phyloP scores from a whole-genome alignment of 1,284 basidiomycete genomes.

The Exobasidium cylindrosporum region DNA sequence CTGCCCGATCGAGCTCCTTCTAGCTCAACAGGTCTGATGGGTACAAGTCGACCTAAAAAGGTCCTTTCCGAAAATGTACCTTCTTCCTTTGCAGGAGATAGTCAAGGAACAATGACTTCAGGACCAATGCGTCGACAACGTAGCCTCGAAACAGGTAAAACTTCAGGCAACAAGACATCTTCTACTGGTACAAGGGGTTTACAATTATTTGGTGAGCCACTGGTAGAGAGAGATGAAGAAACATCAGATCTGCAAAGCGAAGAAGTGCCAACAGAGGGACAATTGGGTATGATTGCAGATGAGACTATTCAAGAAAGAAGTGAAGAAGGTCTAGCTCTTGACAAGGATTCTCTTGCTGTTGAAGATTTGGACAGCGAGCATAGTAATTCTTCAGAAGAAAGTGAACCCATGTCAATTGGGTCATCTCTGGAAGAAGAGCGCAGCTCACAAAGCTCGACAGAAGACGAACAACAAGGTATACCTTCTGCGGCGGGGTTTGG shows the following conservation, averaged over 20 bases:
- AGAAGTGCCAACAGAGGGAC: background rate
- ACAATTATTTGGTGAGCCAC: background rate
- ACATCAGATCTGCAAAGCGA: background rate
- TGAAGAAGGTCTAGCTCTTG: background rate
- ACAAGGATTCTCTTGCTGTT: background rate
- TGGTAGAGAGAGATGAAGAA: constrained; percentile 4
- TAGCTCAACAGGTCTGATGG: constrained; percentile 15
- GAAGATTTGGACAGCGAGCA: background rate
- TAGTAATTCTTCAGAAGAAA: background rate
- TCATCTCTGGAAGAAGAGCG: background rate
- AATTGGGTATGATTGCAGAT: background rate
- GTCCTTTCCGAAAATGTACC: constrained; percentile 37
- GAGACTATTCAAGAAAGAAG: background rate
- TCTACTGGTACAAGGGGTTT: background rate
- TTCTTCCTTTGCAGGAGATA: constrained; percentile 17
- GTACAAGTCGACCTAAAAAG: constrained; percentile 30
- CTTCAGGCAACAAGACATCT: background rate
- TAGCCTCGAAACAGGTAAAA: background rate
- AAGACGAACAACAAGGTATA: background rate
- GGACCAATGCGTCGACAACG: background rate
- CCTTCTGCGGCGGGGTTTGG: background rate
- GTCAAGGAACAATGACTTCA: constrained; percentile 16
- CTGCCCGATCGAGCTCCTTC: constrained; percentile 57
- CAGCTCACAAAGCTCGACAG: background rate
- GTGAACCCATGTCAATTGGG: background rate